Evolutionary conservation across 1,284 basidiomycete genomes (phyloP).

Genomic region (Golubevia sp.): DNA sequence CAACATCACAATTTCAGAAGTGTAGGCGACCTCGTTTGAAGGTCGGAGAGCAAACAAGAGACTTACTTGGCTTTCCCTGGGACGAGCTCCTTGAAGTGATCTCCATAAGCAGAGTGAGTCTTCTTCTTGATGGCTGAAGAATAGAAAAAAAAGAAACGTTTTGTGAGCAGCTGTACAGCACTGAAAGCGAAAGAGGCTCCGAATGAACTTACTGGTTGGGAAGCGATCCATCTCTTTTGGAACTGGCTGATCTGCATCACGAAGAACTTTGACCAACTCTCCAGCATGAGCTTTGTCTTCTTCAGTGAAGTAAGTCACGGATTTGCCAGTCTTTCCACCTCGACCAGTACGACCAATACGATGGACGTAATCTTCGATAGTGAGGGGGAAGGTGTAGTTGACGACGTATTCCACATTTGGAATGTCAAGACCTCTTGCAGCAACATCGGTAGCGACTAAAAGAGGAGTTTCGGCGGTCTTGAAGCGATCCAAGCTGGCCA

Average conservation of each 20-base stretch:
- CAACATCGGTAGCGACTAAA: conserved; percentile 96
- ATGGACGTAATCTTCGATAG: conserved; percentile 91
- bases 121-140: conserved; percentile 83
- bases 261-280: conserved; percentile 86
- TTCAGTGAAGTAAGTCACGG: conserved; percentile 88
- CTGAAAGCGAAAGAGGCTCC: too few species aligned
- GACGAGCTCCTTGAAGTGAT: conserved; percentile 64
- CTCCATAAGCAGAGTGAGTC: conserved; percentile 76
- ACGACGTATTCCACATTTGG: conserved; percentile 80
- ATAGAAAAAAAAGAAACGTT: neutral
- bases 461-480: conserved; percentile 81
- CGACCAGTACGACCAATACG: conserved; percentile 95
- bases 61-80: conserved; percentile 74
- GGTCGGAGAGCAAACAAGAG: too few species aligned
- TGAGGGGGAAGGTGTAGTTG: conserved; percentile 91
- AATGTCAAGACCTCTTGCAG: conserved; percentile 94
- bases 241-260: conserved; percentile 78
- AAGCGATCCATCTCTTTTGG: conserved; percentile 82
- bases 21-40: too few species aligned
- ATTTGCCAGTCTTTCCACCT: conserved; percentile 86
- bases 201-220: conserved; percentile 70
- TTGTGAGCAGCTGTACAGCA: neutral
- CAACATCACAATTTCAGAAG: too few species aligned
- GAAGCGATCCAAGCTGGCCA: conserved; percentile 86
- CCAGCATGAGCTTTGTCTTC: conserved; percentile 77